phyloP scores from a whole-genome alignment of 2,329 filamentous ascomycete genomes.

The Septoria petroselini region DNA sequence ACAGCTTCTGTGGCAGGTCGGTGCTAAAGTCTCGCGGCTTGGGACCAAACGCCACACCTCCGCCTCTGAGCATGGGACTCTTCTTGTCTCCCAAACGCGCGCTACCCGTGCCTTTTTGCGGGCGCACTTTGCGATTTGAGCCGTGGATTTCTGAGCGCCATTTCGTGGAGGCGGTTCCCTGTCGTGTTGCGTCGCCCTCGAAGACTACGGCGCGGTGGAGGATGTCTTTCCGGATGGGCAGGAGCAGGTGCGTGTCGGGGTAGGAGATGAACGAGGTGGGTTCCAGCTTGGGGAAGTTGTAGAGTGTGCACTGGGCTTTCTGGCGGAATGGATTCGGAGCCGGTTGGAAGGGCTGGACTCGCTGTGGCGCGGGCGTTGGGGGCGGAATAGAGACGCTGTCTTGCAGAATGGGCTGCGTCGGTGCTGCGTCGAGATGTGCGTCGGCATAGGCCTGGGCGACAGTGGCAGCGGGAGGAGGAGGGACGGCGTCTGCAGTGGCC shows the following conservation, averaged over 20 bases:
- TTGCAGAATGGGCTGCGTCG: constrained; percentile 24
- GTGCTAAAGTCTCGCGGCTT: constrained; percentile 88
- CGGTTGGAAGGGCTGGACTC: constrained; percentile 19
- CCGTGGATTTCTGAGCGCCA: constrained; percentile 80
- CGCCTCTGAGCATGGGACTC: constrained; percentile 76
- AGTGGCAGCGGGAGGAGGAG: constrained; percentile 38
- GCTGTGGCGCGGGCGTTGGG: constrained; percentile 22
- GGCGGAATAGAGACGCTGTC: constrained; percentile 23
- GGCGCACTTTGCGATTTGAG: constrained; percentile 74
- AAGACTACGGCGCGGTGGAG: constrained; percentile 89
- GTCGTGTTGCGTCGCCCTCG: constrained; percentile 83
- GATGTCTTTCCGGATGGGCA: constrained; percentile 85
- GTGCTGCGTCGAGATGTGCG: constrained; percentile 38
- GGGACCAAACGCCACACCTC: constrained; percentile 86
- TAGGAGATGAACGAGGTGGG: constrained; percentile 75
- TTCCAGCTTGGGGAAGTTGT: constrained; percentile 85
- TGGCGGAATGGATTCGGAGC: constrained; percentile 50
- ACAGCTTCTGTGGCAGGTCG: constrained; percentile 78
- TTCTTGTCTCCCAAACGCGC: constrained; percentile 80
- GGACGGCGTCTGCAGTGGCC: constrained; percentile 45
- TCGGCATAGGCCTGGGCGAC: constrained; percentile 39
- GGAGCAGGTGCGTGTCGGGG: constrained; percentile 74
- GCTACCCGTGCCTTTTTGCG: constrained; percentile 80
- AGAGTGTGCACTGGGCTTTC: constrained; percentile 76
- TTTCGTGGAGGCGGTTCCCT: constrained; percentile 81